Evolutionary conservation across 2,329 filamentous ascomycete genomes (phyloP).

Genomic region (Corinectria fuckeliana): DNA sequence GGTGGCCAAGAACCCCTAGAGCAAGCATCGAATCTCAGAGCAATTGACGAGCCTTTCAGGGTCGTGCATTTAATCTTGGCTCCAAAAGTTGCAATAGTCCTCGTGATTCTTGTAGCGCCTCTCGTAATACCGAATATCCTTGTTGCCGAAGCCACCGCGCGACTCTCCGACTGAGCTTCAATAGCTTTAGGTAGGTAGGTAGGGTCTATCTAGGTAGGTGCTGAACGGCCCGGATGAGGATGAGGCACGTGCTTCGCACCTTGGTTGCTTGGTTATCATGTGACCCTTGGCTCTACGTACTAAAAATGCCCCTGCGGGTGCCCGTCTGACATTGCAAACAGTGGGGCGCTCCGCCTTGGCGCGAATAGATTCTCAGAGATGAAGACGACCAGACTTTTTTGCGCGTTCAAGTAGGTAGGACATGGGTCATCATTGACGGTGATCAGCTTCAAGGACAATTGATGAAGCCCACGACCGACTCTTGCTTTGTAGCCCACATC

Average conservation of each 20-base stretch:
- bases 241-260: not conserved
- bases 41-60: constrained; percentile 7
- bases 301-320: no score
- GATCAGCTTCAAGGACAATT: not conserved
- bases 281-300: not conserved
- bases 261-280: not conserved
- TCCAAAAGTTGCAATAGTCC: not conserved
- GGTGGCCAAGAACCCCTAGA: not conserved
- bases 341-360: not conserved
- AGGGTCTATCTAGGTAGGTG: no score
- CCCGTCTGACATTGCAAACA: no score
- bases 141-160: not conserved
- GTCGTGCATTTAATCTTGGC: not conserved
- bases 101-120: not conserved
- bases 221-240: no score
- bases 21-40: not conserved
- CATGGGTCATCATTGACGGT: not conserved
- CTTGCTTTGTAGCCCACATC: not conserved
- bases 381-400: not conserved
- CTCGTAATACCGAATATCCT: not conserved
- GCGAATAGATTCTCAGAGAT: not conserved
- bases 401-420: not conserved
- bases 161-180: no score
- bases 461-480: not conserved
- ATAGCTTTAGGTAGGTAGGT: no score